Evolutionary conservation across 768 basidiomycete genomes (phyloP), one percentile per base, ranked within the genome.

Genomic region (Agrocybe praecox): DNA sequence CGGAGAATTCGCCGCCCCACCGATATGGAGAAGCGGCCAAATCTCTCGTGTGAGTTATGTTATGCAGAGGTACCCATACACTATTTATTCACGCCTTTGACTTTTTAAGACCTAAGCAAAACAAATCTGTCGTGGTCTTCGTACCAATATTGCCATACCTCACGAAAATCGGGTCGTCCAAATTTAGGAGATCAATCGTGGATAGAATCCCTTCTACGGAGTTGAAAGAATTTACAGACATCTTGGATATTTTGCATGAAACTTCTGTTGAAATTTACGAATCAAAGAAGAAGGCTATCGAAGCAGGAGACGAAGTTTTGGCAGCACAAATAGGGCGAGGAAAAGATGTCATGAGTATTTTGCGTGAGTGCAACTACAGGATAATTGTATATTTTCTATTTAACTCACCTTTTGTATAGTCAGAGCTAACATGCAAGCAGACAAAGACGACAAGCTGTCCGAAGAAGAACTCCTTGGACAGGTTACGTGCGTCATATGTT

Each of bases 331-430:
- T 73, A 42, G 73, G 70, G 14, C 67, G 69, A 57, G 76, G 74
- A 6, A 77, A 76, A 46, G 81, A 81, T 60, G 72, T 82, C 17
- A 70, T 81, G 59, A 80, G 75, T 53, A 71, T 80, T 45, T 59
- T 82, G 33, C 65, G 80, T 83, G 60, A 34, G 78, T 56, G n/a
- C 26, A n/a, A 29, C 26, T 29, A 29, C 26, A 29, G 26, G 14
- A 40, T 6, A 2, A 10, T 45, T 52, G n/a, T 18, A 5, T 2
- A n/a, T 15, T 6, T 15, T 42, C 11, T 2, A n/a, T 15, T 6
- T 15, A 22, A 6, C 15, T 11, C 18, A 23, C 6, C 17, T 8
- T 40, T 14, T 23, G 2, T 29, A 3, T 40, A 79, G 78, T 79
- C 52, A 68, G 66, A 57, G 71, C 69, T 6, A 79, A 78, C 52